These are phyloP conservation scores for Acacia crassicarpa DNA, from an alignment of 306 rosid species.

Conservation along the genomic window DNA sequence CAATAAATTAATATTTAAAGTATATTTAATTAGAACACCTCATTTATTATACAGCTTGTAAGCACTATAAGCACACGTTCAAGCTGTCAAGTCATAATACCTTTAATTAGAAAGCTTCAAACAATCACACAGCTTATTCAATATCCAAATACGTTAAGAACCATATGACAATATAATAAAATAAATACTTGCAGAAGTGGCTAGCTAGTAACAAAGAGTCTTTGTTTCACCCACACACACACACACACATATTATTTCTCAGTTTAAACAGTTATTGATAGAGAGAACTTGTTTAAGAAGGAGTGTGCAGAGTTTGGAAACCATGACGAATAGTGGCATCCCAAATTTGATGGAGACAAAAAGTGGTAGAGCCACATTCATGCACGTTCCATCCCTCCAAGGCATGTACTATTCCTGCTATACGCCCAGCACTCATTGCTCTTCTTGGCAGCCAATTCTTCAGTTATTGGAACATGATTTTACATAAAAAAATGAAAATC, in stretches of 20 bases:
- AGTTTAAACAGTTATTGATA: too few species aligned
- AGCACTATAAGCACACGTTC: too few species aligned
- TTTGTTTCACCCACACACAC: not conserved
- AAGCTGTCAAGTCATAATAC: too few species aligned
- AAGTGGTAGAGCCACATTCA: not conserved
- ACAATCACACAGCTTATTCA: too few species aligned
- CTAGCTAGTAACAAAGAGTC: too few species aligned
- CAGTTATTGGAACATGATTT: not conserved
- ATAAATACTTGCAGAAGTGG: not conserved
- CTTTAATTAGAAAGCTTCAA: too few species aligned
- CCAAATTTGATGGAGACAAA: not conserved
- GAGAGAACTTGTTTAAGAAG: not conserved
- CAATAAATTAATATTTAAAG: too few species aligned
- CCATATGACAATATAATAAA: not conserved
- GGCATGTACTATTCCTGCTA: not conserved
- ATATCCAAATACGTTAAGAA: too few species aligned
- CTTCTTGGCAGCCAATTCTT: not conserved
- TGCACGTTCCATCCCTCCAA: not conserved
- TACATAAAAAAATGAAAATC: not conserved
- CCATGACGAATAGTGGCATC: not conserved
- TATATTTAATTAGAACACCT: too few species aligned
- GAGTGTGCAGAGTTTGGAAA: not conserved
- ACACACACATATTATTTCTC: too few species aligned
- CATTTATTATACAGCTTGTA: too few species aligned
- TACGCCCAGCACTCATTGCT: not conserved